Percentiles rank a stretch among this genome's conserved stretches.
Conservation (phyloP, 257 asterid species). For the Misopates orontium region DNA sequence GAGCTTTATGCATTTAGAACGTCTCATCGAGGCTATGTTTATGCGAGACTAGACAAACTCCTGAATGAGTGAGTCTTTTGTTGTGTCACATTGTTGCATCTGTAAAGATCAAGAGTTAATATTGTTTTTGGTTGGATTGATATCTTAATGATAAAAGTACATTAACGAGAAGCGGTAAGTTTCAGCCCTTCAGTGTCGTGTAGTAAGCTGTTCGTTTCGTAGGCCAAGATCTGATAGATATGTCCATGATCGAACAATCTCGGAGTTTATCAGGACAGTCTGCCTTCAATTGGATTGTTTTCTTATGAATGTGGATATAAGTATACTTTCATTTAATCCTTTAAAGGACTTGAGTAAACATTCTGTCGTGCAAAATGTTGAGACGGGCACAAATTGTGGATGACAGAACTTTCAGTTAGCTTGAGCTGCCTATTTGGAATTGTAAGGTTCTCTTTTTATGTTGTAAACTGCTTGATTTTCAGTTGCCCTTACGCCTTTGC, state of each 20-base stretch:
- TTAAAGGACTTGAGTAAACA: too few relatives aligned
- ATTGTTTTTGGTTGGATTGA: not conserved
- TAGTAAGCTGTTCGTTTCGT: not conserved
- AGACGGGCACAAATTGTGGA: too few relatives aligned
- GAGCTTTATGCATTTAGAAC: constrained; percentile 81
- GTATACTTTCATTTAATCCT: too few relatives aligned
- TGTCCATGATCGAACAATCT: not conserved
- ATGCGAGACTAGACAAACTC: constrained; percentile 80
- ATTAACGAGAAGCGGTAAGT: not conserved
- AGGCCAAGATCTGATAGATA: too few relatives aligned
- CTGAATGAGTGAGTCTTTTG: constrained; percentile 60
- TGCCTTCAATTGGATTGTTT: too few relatives aligned
- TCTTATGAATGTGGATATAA: not conserved
- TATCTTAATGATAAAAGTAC: not conserved
- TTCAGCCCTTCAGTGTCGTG: not conserved
- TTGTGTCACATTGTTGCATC: constrained; percentile 1
- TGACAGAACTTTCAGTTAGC: too few relatives aligned
- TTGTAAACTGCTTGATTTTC: too few relatives aligned
- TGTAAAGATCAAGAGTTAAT: not conserved
- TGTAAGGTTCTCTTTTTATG: too few relatives aligned
- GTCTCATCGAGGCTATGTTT: constrained; percentile 77
- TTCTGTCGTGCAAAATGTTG: too few relatives aligned
- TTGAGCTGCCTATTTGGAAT: too few relatives aligned
- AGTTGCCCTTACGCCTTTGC: too few relatives aligned
- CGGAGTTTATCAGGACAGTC: not conserved